A percentile compares a stretch with the other conserved stretches of the same genome.
Conservation (phyloP, 768 basidiomycete genomes). For the Rhizopogon rudus region DNA sequence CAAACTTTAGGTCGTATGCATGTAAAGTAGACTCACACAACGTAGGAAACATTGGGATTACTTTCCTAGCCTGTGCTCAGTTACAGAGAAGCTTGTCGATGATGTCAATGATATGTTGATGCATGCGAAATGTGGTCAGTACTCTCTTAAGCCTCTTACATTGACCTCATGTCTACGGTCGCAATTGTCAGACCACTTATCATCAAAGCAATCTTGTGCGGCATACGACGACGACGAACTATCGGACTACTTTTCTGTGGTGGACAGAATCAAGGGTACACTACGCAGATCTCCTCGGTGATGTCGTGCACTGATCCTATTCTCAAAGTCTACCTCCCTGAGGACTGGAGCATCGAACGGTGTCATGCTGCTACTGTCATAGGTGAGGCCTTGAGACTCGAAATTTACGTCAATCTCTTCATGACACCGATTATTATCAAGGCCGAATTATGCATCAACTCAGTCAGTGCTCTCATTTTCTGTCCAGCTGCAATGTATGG, state of each 20-base stretch:
- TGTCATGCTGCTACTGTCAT: constrained; percentile 18
- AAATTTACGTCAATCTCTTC: not conserved
- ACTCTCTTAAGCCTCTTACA: not conserved
- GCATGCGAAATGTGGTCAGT: not conserved
- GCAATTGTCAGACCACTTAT: constrained; percentile 19
- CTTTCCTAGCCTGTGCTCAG: constrained; percentile 13
- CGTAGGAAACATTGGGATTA: constrained; percentile 31
- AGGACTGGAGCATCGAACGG: not conserved
- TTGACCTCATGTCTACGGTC: not conserved
- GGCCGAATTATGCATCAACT: constrained; percentile 28
- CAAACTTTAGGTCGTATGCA: not conserved
- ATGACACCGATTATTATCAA: constrained; percentile 9
- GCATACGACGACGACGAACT: constrained; percentile 15
- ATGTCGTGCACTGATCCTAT: not conserved
- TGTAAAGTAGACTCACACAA: not conserved
- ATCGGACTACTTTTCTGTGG: constrained; percentile 16
- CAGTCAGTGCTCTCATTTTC: constrained; percentile 14
- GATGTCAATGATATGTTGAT: not conserved
- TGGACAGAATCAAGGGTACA: constrained; percentile 21
- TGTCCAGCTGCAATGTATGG: not conserved
- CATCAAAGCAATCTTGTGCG: constrained; percentile 21
- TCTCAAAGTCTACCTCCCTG: not conserved
- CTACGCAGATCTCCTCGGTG: not conserved
- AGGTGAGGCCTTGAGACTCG: constrained; percentile 10
- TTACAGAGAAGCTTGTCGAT: not conserved